Conservation (phyloP, 192 early-diverging fungal genomes). For the Coemansia sp. region DNA sequence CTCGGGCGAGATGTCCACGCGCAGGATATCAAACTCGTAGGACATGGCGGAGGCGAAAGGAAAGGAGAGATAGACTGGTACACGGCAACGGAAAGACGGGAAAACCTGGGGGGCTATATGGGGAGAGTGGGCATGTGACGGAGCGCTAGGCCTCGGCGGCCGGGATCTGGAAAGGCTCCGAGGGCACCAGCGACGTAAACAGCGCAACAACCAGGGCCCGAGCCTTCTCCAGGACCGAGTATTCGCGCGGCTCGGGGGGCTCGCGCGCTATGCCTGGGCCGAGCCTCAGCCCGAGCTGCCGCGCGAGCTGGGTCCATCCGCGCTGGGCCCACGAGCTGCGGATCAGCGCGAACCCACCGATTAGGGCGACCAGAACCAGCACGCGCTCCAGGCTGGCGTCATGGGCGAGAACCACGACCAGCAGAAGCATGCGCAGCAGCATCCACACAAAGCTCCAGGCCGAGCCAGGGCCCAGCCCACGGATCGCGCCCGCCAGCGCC, state of each 20-base stretch:
- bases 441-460: constrained; percentile 31
- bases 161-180: constrained; percentile 38
- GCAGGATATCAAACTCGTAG: constrained; percentile 58
- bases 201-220: constrained; percentile 34
- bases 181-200: constrained; percentile 39
- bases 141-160: constrained; percentile 7
- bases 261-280: background rate
- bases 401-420: constrained; percentile 30
- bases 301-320: background rate
- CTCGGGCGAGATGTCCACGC: constrained; percentile 51
- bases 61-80: no score
- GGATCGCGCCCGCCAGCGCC: constrained; percentile 14
- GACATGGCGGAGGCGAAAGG: no score
- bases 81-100: no score
- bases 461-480: constrained; percentile 19
- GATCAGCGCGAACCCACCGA: constrained; percentile 6
- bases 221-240: constrained; percentile 26
- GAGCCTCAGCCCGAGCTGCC: constrained; percentile 6
- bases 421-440: constrained; percentile 27
- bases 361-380: constrained; percentile 5
- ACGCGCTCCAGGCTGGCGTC: constrained; percentile 35
- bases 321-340: constrained; percentile 17
- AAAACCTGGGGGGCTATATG: no score
- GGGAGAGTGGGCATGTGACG: no score
- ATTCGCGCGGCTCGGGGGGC: constrained; percentile 5